A percentile compares a stretch with the other conserved stretches of the same genome.
Evolutionary conservation across 202 grass and related monocot genomes (phyloP).

Genomic region (Zizania palustris): DNA sequence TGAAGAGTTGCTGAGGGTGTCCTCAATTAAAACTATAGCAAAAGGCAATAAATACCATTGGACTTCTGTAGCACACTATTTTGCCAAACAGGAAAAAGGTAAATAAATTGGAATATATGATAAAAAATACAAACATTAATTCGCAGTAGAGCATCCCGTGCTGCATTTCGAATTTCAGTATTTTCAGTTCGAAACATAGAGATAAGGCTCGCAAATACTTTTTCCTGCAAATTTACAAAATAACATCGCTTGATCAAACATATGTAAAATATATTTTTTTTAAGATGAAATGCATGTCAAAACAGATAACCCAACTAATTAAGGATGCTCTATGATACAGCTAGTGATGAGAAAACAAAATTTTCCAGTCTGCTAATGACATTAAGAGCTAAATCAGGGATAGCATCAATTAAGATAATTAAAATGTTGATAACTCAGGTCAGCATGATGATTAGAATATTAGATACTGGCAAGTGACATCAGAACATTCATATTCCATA

Average conservation of each 20-base stretch:
- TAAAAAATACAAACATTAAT: constrained; percentile 62
- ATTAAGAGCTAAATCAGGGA: not conserved
- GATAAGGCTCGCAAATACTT: constrained; percentile 56
- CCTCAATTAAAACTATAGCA: not conserved
- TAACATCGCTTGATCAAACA: constrained; percentile 23
- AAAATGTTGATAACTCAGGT: not conserved
- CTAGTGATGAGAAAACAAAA: not conserved
- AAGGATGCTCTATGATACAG: constrained; percentile 1
- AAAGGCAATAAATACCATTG: constrained; percentile 3
- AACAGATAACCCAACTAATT: constrained; percentile 16
- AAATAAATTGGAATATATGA: constrained; percentile 2
- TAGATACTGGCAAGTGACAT: no score
- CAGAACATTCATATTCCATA: not conserved
- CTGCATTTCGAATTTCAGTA: constrained; percentile 64
- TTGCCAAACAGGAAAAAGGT: constrained; percentile 12
- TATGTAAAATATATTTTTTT: constrained; percentile 11
- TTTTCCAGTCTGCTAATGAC: not conserved
- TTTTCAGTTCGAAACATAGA: constrained; percentile 64
- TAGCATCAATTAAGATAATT: not conserved
- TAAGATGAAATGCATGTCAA: constrained; percentile 23
- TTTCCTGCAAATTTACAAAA: constrained; percentile 55
- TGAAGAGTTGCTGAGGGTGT: not conserved
- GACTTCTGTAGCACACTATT: not conserved
- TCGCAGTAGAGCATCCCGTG: constrained; percentile 60
- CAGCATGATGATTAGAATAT: no score